Base-by-base conservation (phyloP, 1,284 basidiomycete species). In the Amylostereum areolatum region DNA sequence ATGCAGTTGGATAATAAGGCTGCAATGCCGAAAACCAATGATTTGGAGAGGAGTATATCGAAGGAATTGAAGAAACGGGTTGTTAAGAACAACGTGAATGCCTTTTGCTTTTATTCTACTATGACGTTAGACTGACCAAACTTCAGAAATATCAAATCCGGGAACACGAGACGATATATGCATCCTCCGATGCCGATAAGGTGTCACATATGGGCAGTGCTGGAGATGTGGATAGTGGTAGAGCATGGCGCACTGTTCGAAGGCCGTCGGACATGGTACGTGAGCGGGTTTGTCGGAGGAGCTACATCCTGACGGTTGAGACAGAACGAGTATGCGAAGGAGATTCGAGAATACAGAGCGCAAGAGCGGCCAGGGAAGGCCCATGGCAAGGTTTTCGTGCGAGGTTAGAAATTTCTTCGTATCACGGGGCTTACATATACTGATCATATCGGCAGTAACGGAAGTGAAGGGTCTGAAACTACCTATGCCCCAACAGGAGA, bases 371-470 rank as follows among this genome's bases (percentile, higher is more conserved):
- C 78, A 18, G 86, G 84, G 47, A 94, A 92, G 62, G 77, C 85
- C 1, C 82, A 89, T 51, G 94, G 92, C 43, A 97, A 96, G 60
- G 87, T 97, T 28, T 99, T 98, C 62, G 91, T 99, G 48, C 88
- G 89, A 76, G 88, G 91, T 85, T 53, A 53, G 74, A 18, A 18
- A 60, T 6, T 33, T 11, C 4, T 33, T 28, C 32, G 9, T 30
- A 6, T 4, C 28, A 44, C 18, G 36, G 33, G 35, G 4, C 29
- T 1, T 9, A 40, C 29, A 45, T 27, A 18, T 43, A 43, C 42
- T 56, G 48, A 45, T 43, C 45, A 35, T 50, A 45, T 27, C 30
- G n/a, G 12, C 58, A 93, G 92, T 96, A n/a, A 63, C 90, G 28
- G 83, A 84, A n/a, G 74, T 92, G 49, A 85, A 80, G 60, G 76